These are phyloP conservation scores for Sugiyamaella xylanicola DNA, from an alignment of 1,139 yeast species.

Conservation along the genomic window DNA sequence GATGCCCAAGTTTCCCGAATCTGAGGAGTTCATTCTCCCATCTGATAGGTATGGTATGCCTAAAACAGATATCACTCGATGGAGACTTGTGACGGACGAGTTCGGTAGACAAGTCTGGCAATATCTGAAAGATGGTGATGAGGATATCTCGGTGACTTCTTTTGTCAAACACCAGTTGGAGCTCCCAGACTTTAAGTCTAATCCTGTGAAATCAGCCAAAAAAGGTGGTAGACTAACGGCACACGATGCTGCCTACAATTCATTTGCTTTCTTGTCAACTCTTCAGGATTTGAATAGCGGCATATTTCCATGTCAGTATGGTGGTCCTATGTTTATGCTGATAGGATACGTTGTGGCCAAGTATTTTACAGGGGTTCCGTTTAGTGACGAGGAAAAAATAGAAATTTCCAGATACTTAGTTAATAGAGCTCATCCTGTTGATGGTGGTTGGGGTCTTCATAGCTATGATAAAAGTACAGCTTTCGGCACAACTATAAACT, in stretches of 20 bases:
- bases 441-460: constrained; percentile 99
- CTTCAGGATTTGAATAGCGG: constrained; percentile 79
- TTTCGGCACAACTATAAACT: constrained; percentile 90
- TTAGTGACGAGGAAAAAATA: constrained; percentile 62
- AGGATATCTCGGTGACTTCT: constrained; percentile 35
- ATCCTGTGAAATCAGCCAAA: constrained; percentile 28
- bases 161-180: constrained; percentile 60
- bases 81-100: constrained; percentile 74
- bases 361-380: constrained; percentile 67
- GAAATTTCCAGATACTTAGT: constrained; percentile 84
- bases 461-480: constrained; percentile 90
- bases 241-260: constrained; percentile 67
- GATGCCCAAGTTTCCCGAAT: too few species aligned
- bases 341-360: constrained; percentile 81
- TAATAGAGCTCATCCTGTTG: constrained; percentile 92
- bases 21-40: constrained; percentile 28
- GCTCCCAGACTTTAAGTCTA: constrained; percentile 51
- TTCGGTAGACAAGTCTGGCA: constrained; percentile 86
- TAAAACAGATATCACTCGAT: constrained; percentile 65
- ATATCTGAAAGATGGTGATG: constrained; percentile 52
- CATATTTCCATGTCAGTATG: constrained; percentile 86
- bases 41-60: constrained; percentile 53
- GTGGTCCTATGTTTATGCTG: constrained; percentile 97
- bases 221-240: constrained; percentile 44
- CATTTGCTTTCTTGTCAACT: constrained; percentile 66